These are phyloP conservation scores for Diophrys sp. DNA, from an alignment of 73 alveolate species.

Conservation along the genomic window DNA sequence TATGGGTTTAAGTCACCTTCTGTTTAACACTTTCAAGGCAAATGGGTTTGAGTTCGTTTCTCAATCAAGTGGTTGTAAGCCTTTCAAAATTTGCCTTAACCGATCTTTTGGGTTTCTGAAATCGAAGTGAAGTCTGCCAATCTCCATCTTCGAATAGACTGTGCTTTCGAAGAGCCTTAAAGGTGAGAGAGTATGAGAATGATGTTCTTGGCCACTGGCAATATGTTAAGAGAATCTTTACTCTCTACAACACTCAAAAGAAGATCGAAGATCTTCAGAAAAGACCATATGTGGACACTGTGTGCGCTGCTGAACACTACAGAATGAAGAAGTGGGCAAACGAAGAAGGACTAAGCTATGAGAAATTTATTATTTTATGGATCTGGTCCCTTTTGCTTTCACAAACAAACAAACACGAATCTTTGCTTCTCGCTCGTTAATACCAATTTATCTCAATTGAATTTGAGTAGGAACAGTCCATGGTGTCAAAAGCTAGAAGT, in stretches of 20 bases:
- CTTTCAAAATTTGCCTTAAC: conserved; percentile 56
- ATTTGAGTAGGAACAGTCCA: too few species aligned
- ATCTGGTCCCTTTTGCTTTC: too few species aligned
- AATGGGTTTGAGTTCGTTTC: conserved; percentile 13
- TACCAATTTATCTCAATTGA: too few species aligned
- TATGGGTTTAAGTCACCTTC: conserved; percentile 37
- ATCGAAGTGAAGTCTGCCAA: neutral
- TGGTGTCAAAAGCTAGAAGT: too few species aligned
- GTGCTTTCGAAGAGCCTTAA: conserved; percentile 39
- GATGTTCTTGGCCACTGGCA: conserved; percentile 56
- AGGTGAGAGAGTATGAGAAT: conserved; percentile 44
- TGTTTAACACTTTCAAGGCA: conserved; percentile 53
- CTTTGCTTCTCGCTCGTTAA: too few species aligned
- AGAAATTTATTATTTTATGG: too few species aligned
- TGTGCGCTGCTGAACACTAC: conserved; percentile 51
- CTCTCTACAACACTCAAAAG: conserved; percentile 43
- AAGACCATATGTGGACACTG: conserved; percentile 43
- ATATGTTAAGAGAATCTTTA: conserved; percentile 51
- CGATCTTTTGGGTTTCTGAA: conserved; percentile 11
- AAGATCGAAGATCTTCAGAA: conserved; percentile 19
- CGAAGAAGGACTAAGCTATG: conserved; percentile 1
- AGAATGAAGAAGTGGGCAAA: conserved; percentile 47
- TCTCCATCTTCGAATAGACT: neutral
- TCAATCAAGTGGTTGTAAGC: conserved; percentile 52
- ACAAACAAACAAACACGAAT: too few species aligned